Base-by-base conservation (phyloP, 148 eudicot genomes). In the Spergularia bocconei region DNA sequence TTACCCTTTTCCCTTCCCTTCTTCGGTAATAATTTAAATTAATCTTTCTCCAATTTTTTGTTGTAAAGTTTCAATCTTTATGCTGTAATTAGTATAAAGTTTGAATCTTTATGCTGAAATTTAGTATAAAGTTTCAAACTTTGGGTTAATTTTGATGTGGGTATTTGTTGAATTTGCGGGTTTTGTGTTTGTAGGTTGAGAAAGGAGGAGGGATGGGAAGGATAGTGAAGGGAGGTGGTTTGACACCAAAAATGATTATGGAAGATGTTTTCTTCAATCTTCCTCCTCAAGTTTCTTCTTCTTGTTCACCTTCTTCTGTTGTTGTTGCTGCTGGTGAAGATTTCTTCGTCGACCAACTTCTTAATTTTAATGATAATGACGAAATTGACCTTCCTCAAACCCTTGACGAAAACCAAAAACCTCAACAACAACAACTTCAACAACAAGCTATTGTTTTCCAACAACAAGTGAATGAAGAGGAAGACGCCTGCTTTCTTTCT, bases 261-360 rank as follows among this genome's bases (percentile, higher is more conserved):
- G 79, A 48, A 2, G 79, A 76, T 16, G 73, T 44, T 61, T 73
- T 33, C 58, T 62, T 48, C 48, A 59, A 20, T 69, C 44, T 76
- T 2, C 11, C 41, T 6, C 19, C 73, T 4, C 58, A 41, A 55
- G 11, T 41, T 14, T 14, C 25, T 20, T 20, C 63, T 64, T 25
- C 17, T 68, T 25, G 21, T 65, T 17, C 33, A 67, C 3, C 56
- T 75, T 13, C 4, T 11, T 12, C 23, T 44, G 11, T 21, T 74
- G 58, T 36, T 67, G 29, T 16, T 67, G 67, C 11, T 77, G 44
- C 69, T 41, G 75, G 21, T 15, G 90, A 88, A 14, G 87, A 88
- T 17, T 83, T 69, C 23, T 88, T 81, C 13, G 88, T 88, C 0
- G 91, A 88, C 73, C 82, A 86, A 69, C 85, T 88, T 6, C 84